phyloP scores from a whole-genome alignment of 257 asterid genomes.

The Perilla frutescens region DNA sequence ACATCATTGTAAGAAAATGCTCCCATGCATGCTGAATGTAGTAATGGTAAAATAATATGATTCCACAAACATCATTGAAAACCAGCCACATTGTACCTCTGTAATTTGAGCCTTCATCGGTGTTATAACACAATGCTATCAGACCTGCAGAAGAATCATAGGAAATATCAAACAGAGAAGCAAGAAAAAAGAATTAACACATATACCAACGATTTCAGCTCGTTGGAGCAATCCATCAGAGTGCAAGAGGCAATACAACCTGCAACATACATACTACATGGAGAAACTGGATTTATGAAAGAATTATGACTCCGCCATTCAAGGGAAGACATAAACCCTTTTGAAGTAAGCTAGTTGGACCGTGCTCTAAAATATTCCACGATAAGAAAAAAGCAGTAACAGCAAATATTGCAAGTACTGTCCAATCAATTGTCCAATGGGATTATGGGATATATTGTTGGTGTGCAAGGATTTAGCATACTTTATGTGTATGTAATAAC shows the following conservation, averaged over 20 bases:
- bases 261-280: slow-evolving; percentile 28
- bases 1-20: too few relatives aligned
- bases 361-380: background rate
- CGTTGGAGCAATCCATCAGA: slow-evolving; percentile 27
- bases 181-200: background rate
- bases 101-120: background rate
- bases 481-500: background rate
- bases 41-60: background rate
- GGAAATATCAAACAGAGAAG: background rate
- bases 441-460: background rate
- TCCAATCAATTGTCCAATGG: background rate
- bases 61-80: slow-evolving; percentile 9
- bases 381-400: background rate
- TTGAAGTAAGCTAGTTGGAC: background rate
- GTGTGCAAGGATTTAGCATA: background rate
- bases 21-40: background rate
- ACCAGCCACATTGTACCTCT: background rate
- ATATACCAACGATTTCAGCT: background rate
- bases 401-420: background rate
- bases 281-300: slow-evolving; percentile 12
- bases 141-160: background rate
- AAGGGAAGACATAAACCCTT: slow-evolving; percentile 12
- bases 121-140: slow-evolving; percentile 4
- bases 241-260: slow-evolving; percentile 26
- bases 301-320: slow-evolving; percentile 10